These are phyloP conservation scores for Sclerospora graminicola DNA, from an alignment of 352 stramenopile species.

Conservation along the genomic window DNA sequence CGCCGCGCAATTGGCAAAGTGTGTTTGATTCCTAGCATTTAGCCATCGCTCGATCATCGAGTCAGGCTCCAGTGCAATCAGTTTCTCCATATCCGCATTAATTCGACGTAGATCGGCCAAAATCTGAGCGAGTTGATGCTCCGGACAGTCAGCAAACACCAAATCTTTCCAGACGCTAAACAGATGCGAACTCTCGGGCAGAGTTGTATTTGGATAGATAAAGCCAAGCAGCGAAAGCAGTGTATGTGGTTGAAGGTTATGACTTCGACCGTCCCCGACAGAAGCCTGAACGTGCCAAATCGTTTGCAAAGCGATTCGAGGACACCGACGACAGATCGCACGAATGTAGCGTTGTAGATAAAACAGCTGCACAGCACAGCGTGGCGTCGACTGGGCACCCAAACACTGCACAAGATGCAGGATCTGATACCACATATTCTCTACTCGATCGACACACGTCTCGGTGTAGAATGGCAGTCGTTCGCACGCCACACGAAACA, in stretches of 20 bases:
- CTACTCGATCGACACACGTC: slow-evolving; percentile 59
- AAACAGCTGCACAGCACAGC: slow-evolving; percentile 43
- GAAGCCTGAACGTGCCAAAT: slow-evolving; percentile 74
- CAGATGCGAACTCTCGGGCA: slow-evolving; percentile 12
- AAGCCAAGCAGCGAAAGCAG: slow-evolving; percentile 51
- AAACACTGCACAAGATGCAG: slow-evolving; percentile 71
- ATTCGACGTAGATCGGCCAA: slow-evolving; percentile 28
- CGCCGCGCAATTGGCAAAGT: slow-evolving; percentile 41
- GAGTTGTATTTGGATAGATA: slow-evolving; percentile 37
- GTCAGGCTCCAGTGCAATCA: slow-evolving; percentile 37
- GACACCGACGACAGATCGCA: slow-evolving; percentile 56
- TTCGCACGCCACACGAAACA: slow-evolving; percentile 57
- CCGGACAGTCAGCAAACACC: slow-evolving; percentile 43
- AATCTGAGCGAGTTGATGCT: slow-evolving; percentile 44
- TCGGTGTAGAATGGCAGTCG: slow-evolving; percentile 65
- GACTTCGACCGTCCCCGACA: slow-evolving; percentile 32
- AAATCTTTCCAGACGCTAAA: slow-evolving; percentile 52
- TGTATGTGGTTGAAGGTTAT: slow-evolving; percentile 47
- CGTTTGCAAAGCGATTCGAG: slow-evolving; percentile 63
- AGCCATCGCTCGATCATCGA: slow-evolving; percentile 54
- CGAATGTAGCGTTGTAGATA: slow-evolving; percentile 58
- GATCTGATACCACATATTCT: slow-evolving; percentile 75
- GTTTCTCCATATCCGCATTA: slow-evolving; percentile 23
- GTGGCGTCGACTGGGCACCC: slow-evolving; percentile 34
- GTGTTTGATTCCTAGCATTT: slow-evolving; percentile 29